Evolutionary conservation across 1,139 yeast genomes (phyloP).

Genomic region (Diutina catenulata): DNA sequence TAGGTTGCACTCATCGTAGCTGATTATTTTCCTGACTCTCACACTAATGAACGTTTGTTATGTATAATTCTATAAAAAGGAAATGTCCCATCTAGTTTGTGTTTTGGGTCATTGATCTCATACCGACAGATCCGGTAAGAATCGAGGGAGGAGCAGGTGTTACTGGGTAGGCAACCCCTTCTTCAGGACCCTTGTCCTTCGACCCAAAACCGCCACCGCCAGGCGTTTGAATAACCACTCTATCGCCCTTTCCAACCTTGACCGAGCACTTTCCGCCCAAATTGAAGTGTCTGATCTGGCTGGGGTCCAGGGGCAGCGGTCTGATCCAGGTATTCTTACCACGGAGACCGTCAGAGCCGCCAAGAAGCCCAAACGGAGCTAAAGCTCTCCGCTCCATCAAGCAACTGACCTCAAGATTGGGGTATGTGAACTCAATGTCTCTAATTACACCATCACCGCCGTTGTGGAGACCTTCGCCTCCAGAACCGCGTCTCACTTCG

Average conservation of each 20-base stretch:
- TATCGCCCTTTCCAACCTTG: slow-evolving; percentile 27
- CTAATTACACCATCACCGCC: slow-evolving; percentile 60
- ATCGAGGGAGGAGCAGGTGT: neutral
- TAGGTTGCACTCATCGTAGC: too few species aligned
- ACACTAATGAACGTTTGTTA: too few species aligned
- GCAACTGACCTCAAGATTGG: slow-evolving; percentile 42
- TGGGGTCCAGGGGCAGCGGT: slow-evolving; percentile 14
- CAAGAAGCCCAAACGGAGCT: slow-evolving; percentile 50
- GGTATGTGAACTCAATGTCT: slow-evolving; percentile 46
- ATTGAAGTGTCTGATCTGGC: slow-evolving; percentile 15
- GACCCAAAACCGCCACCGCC: slow-evolving; percentile 52
- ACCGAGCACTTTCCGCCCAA: slow-evolving; percentile 35
- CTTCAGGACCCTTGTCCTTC: neutral
- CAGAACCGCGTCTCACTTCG: slow-evolving; percentile 40
- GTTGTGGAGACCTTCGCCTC: slow-evolving; percentile 40
- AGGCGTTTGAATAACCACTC: slow-evolving; percentile 35
- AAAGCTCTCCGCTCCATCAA: slow-evolving; percentile 48
- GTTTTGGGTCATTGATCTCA: neutral
- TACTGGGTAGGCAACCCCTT: neutral
- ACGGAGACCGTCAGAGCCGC: slow-evolving; percentile 46
- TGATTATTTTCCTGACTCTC: too few species aligned
- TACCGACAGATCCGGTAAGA: neutral
- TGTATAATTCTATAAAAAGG: too few species aligned
- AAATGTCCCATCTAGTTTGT: too few species aligned
- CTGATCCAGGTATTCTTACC: slow-evolving; percentile 50